Evolutionary conservation across 1,139 yeast genomes (phyloP).

Genomic region (Magnusiomyces tetraspermus): DNA sequence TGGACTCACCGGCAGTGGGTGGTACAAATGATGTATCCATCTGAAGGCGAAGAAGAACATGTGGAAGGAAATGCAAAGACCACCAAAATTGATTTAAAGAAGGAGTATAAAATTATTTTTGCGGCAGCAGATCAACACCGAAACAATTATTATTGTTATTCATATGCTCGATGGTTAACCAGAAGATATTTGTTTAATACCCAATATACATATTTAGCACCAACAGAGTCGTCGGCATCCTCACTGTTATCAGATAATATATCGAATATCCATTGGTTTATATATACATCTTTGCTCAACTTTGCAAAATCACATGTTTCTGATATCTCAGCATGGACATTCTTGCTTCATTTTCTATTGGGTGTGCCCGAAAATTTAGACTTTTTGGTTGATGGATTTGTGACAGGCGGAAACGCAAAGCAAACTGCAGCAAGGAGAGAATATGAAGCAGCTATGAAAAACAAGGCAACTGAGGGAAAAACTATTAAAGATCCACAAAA

Average conservation of each 20-base stretch:
- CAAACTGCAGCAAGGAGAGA: no score
- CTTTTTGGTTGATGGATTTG: neutral
- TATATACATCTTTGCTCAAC: no score
- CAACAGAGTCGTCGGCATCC: no score
- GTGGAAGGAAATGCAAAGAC: neutral
- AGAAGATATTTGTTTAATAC: neutral
- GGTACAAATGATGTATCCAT: slow-evolving; percentile 5
- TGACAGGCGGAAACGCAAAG: no score
- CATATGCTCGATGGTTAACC: slow-evolving; percentile 32
- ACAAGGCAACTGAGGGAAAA: neutral
- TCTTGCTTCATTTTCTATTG: slow-evolving; percentile 21
- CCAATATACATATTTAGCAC: neutral
- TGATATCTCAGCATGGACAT: slow-evolving; percentile 42
- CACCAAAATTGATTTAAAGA: neutral
- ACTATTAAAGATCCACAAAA: neutral
- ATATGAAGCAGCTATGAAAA: neutral
- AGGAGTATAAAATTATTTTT: slow-evolving; percentile 27
- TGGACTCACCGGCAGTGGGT: slow-evolving; percentile 35
- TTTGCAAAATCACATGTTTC: slow-evolving; percentile 23
- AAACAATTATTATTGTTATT: slow-evolving; percentile 40
- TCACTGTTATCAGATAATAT: no score
- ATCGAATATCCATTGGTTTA: no score
- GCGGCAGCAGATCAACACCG: slow-evolving; percentile 35
- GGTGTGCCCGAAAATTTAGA: neutral
- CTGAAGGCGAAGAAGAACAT: no score